Conservation (phyloP, 106 monocot species). For the Dioscorea zingiberensis region DNA sequence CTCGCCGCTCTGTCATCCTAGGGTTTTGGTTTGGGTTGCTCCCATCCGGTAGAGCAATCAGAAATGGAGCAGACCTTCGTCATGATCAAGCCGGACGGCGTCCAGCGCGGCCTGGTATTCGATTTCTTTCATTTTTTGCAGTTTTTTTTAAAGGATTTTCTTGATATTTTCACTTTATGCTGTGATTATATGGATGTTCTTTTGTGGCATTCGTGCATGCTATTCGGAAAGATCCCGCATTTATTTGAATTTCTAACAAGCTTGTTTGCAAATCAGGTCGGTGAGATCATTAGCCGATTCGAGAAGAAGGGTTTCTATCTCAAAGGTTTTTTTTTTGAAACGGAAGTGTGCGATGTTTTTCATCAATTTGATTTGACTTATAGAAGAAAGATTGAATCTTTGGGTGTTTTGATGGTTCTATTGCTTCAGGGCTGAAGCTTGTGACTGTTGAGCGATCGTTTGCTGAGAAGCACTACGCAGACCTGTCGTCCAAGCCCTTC, state of each 20-base stretch:
- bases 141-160: too few relatives aligned
- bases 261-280: neutral
- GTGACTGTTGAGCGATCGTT: constrained; percentile 72
- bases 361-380: neutral
- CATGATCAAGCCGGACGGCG: too few relatives aligned
- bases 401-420: too few relatives aligned
- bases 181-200: too few relatives aligned
- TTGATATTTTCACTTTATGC: too few relatives aligned
- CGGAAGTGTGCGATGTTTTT: neutral
- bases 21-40: neutral
- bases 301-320: too few relatives aligned
- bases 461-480: constrained; percentile 93
- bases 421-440: constrained; percentile 60
- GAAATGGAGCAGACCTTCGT: neutral
- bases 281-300: too few relatives aligned
- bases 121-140: too few relatives aligned
- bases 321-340: too few relatives aligned
- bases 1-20: neutral
- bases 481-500: constrained; percentile 83
- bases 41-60: too few relatives aligned
- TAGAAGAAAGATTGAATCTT: neutral
- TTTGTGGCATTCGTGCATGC: too few relatives aligned
- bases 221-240: neutral
- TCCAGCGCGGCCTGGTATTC: too few relatives aligned
- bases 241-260: neutral